phyloP scores from a whole-genome alignment of 179 eudicot genomes.

The Silene coronaria region DNA sequence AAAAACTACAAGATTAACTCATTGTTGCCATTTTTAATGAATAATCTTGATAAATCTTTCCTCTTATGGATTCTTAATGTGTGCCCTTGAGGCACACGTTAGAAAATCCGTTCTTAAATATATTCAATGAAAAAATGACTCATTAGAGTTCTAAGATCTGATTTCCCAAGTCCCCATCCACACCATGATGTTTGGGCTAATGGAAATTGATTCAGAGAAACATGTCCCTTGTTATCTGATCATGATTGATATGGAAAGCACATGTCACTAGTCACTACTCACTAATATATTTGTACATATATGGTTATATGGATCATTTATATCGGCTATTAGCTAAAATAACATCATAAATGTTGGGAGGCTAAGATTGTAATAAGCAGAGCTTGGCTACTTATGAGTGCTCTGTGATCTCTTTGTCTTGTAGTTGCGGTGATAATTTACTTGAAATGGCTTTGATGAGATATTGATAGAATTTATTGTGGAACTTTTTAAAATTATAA shows the following conservation, averaged over 20 bases:
- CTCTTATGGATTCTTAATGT: too few relatives aligned
- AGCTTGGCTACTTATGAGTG: background rate
- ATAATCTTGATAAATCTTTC: too few relatives aligned
- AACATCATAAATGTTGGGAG: background rate
- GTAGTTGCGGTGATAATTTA: background rate
- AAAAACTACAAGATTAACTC: too few relatives aligned
- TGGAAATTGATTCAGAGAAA: background rate
- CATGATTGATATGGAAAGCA: background rate
- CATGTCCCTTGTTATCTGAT: background rate
- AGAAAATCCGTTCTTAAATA: too few relatives aligned
- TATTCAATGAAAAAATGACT: background rate
- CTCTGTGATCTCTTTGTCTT: background rate
- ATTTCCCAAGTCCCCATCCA: background rate
- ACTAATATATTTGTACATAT: background rate
- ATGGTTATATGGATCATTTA: background rate
- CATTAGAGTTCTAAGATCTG: background rate
- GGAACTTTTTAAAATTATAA: background rate
- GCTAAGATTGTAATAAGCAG: background rate
- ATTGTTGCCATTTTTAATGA: too few relatives aligned
- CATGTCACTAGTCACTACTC: background rate
- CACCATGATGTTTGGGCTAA: background rate
- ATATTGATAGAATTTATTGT: background rate
- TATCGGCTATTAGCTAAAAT: background rate
- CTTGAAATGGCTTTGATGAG: background rate
- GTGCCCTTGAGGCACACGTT: too few relatives aligned